These are phyloP conservation scores for Magnaporthiopsis rhizophila DNA, from an alignment of 2,329 filamentous ascomycete species.

Conservation along the genomic window DNA sequence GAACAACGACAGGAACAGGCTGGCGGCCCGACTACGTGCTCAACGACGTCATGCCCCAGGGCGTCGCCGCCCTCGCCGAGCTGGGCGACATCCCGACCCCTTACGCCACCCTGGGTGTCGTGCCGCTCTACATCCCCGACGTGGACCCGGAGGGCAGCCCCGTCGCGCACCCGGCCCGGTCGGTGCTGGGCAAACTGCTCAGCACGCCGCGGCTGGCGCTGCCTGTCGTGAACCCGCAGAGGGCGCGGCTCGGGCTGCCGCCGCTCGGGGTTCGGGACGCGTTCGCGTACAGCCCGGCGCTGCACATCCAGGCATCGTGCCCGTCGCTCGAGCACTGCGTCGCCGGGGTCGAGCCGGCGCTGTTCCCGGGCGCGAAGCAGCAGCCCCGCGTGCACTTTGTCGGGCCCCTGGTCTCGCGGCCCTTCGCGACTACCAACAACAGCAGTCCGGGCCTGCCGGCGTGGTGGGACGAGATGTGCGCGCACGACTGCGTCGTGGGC, in stretches of 20 bases:
- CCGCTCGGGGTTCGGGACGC: constrained; percentile 22
- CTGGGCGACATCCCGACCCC: constrained; percentile 12
- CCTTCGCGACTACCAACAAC: constrained; percentile 2
- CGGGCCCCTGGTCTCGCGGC: constrained; percentile 8
- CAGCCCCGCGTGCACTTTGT: constrained; percentile 13
- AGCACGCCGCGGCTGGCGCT: constrained; percentile 20
- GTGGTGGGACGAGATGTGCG: constrained; percentile 18
- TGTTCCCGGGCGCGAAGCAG: constrained; percentile 13
- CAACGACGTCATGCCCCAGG: constrained; percentile 29
- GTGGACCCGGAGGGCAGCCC: constrained; percentile 21
- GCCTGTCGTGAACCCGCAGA: constrained; percentile 20
- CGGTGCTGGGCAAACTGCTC: constrained; percentile 17
- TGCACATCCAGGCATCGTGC: constrained; percentile 26
- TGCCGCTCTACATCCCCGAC: constrained; percentile 22
- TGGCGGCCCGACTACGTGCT: constrained; percentile 23
- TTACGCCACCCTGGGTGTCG: constrained; percentile 31
- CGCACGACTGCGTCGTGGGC: constrained; percentile 14
- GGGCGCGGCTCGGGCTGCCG: constrained; percentile 20
- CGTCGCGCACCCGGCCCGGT: constrained; percentile 19
- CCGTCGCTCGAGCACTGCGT: constrained; percentile 12
- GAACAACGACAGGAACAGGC: constrained; percentile 17
- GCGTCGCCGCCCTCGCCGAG: constrained; percentile 26
- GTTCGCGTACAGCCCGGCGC: constrained; percentile 21
- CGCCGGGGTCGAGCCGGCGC: not conserved
- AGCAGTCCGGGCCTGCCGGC: constrained; percentile 5